Evolutionary conservation across 805 yeast genomes (phyloP).

Genomic region (Metschnikowia gelsemii): DNA sequence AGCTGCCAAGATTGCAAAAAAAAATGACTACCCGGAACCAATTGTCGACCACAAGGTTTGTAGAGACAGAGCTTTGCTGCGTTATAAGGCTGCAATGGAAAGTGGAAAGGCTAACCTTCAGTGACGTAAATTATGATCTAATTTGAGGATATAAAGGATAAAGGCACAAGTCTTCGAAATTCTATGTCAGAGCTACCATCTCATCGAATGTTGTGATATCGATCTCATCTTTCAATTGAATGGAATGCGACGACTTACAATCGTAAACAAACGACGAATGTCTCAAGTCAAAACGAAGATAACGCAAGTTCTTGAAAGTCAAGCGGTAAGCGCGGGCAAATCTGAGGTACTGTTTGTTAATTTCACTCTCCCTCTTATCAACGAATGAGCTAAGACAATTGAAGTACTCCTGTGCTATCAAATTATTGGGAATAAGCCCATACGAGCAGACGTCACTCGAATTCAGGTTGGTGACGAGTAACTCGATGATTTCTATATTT

Average conservation of each 20-base stretch:
- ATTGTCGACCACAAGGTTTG: constrained; percentile 43
- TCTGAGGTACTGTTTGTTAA: constrained; percentile 12
- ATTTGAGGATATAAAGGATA: neutral
- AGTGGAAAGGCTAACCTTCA: constrained; percentile 16
- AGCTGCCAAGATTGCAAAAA: constrained; percentile 27
- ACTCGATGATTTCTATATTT: constrained; percentile 10
- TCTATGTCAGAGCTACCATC: neutral
- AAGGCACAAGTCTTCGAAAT: no score
- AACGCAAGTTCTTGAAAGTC: constrained; percentile 2
- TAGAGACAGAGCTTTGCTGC: constrained; percentile 43
- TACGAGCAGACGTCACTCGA: constrained; percentile 4
- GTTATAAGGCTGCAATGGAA: constrained; percentile 37
- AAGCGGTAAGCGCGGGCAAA: constrained; percentile 5
- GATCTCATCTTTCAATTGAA: constrained; percentile 5
- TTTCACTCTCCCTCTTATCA: constrained; percentile 8
- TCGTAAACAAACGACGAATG: constrained; percentile 14
- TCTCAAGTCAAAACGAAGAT: constrained; percentile 16
- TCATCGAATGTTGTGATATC: constrained; percentile 11
- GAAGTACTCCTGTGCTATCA: constrained; percentile 18
- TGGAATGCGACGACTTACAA: constrained; percentile 1
- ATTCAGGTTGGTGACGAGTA: constrained; percentile 16
- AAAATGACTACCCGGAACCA: constrained; percentile 43
- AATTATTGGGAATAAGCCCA: constrained; percentile 12
- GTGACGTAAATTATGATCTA: constrained; percentile 1
- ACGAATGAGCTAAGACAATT: constrained; percentile 15